Evolutionary conservation across 495 filamentous ascomycete genomes (phyloP), one percentile per base, ranked within the genome.

Genomic region (Podospora pseudocomata): DNA sequence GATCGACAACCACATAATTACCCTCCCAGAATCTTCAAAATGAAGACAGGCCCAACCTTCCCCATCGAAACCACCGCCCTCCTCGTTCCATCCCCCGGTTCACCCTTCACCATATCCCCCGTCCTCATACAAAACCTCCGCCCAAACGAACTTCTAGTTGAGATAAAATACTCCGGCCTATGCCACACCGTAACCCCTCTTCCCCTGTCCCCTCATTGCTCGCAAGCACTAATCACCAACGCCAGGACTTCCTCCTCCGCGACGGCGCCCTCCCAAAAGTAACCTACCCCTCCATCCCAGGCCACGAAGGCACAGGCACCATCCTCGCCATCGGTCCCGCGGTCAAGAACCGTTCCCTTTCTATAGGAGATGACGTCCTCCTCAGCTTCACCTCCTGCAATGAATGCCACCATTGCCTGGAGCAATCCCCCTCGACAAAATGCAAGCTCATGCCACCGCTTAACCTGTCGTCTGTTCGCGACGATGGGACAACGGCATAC

Each of bases 221-320:
- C 2, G 5, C 7, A 1, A 61, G 23, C 6, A 23, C 26, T 18
- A 64, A 49, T 4, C 20, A 54, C 23, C 30, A 18, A 34, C 30
- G 3, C 0, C 39, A 71, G 70, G 70, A 83, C 59, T 65, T 82
- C 32, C 65, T 63, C n/a, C 67, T 82, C 34, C 74, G 77, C 54
- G 60, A 76, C 18, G 80, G 78, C 23, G 64, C 32, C 9, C 73
- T 80, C 9, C 76, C 80, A 3, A 60, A 75, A 0, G 76, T 79
- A 3, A 61, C 71, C 3, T 79, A 71, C 27, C 81, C 81, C 2
- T 76, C 74, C 15, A 81, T 82, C 6, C 79, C 86, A 19, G 85
- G 85, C 16, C 85, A 87, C 67, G 85, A 87, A 74, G 85, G 85
- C 27, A 78, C 80, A 2, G 86, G 85, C 6, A 68, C 83, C 27